Evolutionary conservation across 106 monocot genomes (phyloP), one percentile per base, ranked within the genome.

Genomic region (Apostasia shenzhenica): DNA sequence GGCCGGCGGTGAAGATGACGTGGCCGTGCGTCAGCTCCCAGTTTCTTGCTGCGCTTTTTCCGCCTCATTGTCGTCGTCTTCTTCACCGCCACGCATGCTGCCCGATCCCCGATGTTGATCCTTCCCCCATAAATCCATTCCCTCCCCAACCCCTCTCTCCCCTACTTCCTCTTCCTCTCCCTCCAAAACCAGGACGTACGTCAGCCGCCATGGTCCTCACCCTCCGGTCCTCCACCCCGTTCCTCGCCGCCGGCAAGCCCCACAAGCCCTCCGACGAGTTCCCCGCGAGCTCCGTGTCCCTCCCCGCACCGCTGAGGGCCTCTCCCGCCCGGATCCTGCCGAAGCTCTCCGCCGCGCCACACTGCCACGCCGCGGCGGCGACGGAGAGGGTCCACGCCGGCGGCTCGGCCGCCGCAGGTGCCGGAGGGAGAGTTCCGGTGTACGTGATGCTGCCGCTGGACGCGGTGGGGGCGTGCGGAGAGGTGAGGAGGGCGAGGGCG

Each of bases 361-460:
- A 41, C 13, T 52, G 41, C 76, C 46, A 40, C 47, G 54, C 8
- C 48, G 56, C 45, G 43, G 46, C 11, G 70, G 57, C 2, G 59
- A 14, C 7, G 3, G n/a, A 48, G 55, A 41, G 38, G 9, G 42
- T 50, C 5, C 69, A 26, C 48, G 41, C 13, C 57, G 9, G 11
- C 1, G 63, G 11, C 41, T 40, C 14, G 26, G 3, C 57, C 2
- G 56, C 37, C 4, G 9, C 6, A 44, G 42, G 9, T 10, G 47
- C 43, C 44, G 14, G 56, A 58, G 12, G 8, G 11, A 48, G 79
- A 11, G 87, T 90, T 67, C 84, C 90, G 45, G 84, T 94, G 55
- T 90, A 76, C 57, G 87, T 94, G 56, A 90, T 90, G 90, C 70
- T 94, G 38, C 94, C 90, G 71, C 74, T 94, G 54, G 94, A 94